Evolutionary conservation across 2,329 filamentous ascomycete genomes (phyloP), one percentile per base, ranked within the genome.

Genomic region (Xylariales sp.): DNA sequence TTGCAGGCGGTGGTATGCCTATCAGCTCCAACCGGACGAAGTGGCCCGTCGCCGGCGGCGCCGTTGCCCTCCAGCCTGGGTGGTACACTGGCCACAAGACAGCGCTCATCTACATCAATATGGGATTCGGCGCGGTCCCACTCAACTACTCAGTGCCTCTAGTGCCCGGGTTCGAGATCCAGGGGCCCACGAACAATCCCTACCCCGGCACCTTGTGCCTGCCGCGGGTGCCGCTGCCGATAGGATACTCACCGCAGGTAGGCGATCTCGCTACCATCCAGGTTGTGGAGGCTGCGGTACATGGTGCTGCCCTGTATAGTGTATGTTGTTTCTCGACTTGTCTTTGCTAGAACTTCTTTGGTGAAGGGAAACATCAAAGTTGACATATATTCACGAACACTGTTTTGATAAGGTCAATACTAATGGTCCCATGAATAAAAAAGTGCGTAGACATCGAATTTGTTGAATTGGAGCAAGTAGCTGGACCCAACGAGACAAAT

Each of bases 231-330:
- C 79, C 81, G 1, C 62, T 88, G 30, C 83, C 83, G 0, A 65
- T 66, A 2, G 77, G 78, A 38, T 61, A 75, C n/a, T 70, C 56
- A 2, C 74, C 78, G 2, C 73, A 77, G 4, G 63, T 74, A 2
- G 83, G 84, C 2, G 78, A 85, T 55, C 76, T 83, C 53, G 83
- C 83, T 11, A 87, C 83, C 0, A 84, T 88, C 29, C 84, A 88
- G 54, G 62, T 87, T 5, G 74, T 88, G 20, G 80, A 87, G 62
- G 62, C 70, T 1, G 81, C 81, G 10, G 67, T 81, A 44, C 82
- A 87, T 49, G 83, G 83, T 1, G 83, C 82, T 5, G 69, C 78
- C 7, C 55, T 87, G 30, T 88, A 79, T 54, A 83, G 78, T 24
- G 32, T 34, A 20, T 7, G 32, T 23, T 10, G 7, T n/a, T n/a